Evolutionary conservation across 768 basidiomycete species (phyloP).

Genomic region (Rhizopogon vinicolor): DNA sequence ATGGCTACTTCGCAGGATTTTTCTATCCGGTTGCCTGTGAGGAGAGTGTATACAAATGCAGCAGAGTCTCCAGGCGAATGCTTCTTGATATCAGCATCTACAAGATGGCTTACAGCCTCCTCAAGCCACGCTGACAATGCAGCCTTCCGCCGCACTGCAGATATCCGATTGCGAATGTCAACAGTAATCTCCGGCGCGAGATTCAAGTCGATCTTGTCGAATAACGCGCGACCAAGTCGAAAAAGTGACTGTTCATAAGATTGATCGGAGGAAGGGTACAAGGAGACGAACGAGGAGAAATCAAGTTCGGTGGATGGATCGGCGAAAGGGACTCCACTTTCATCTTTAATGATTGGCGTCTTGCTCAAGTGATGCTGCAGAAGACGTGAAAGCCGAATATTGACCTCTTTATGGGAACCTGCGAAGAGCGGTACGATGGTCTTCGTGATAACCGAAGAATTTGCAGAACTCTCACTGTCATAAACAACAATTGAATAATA

Average conservation of each 20-base stretch:
- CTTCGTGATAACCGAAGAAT: conserved; percentile 54
- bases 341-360: conserved; percentile 67
- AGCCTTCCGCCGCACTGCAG: conserved; percentile 65
- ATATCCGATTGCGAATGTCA: conserved; percentile 59
- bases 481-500: conserved; percentile 4
- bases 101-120: conserved; percentile 58
- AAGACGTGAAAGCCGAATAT: conserved; percentile 50
- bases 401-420: conserved; percentile 25
- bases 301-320: conserved; percentile 57
- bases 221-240: conserved; percentile 84
- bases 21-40: conserved; percentile 87
- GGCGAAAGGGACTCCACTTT: conserved; percentile 66
- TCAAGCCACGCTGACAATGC: conserved; percentile 85
- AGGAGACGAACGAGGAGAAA: conserved; percentile 72
- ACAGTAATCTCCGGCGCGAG: conserved; percentile 49
- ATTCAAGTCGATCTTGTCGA: conserved; percentile 74
- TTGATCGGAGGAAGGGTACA: conserved; percentile 68
- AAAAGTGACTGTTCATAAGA: conserved; percentile 78
- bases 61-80: conserved; percentile 40
- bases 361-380: conserved; percentile 74
- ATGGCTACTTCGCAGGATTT: conserved; percentile 73
- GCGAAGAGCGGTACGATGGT: conserved; percentile 42
- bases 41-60: conserved; percentile 62
- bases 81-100: conserved; percentile 68
- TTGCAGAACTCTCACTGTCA: conserved; percentile 49